phyloP scores from a whole-genome alignment of 2,329 filamentous ascomycete species.

The Claviceps digitariae region DNA sequence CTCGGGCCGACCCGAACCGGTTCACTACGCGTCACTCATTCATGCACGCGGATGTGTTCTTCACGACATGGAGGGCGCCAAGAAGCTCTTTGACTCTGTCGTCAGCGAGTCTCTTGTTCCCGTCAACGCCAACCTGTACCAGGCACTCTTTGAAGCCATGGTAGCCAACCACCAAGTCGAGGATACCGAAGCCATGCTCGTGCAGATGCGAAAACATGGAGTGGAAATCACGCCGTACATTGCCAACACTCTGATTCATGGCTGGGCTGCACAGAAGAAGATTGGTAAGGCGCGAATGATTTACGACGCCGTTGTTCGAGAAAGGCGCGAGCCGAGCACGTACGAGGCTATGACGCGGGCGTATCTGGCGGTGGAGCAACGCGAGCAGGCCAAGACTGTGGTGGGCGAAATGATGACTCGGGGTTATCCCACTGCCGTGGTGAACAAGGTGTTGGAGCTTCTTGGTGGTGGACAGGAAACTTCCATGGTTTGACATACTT shows the following conservation, averaged over 20 bases:
- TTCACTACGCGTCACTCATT: constrained; percentile 91
- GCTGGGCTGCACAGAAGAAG: constrained; percentile 78
- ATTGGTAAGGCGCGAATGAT: constrained; percentile 66
- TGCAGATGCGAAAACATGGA: constrained; percentile 57
- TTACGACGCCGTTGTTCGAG: constrained; percentile 63
- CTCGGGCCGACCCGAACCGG: constrained; percentile 71
- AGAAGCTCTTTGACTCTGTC: constrained; percentile 69
- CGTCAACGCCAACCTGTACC: constrained; percentile 77
- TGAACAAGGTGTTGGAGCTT: constrained; percentile 85
- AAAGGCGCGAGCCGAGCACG: constrained; percentile 86
- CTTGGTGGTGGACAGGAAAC: constrained; percentile 46
- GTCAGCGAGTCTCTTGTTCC: constrained; percentile 52
- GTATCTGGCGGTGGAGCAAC: constrained; percentile 72
- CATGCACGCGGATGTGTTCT: constrained; percentile 91
- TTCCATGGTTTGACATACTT: constrained; percentile 13
- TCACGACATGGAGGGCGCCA: constrained; percentile 79
- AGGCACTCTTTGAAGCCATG: constrained; percentile 93
- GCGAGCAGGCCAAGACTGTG: constrained; percentile 59
- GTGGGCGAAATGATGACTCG: constrained; percentile 83
- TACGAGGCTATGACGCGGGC: constrained; percentile 98
- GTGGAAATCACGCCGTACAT: constrained; percentile 94
- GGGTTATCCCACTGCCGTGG: constrained; percentile 83
- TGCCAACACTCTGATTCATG: constrained; percentile 94
- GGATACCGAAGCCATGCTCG: constrained; percentile 60
- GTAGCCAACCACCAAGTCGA: constrained; percentile 82